These are phyloP conservation scores for Zymoseptoria passerinii DNA, from an alignment of 2,329 filamentous ascomycete species.

Conservation along the genomic window DNA sequence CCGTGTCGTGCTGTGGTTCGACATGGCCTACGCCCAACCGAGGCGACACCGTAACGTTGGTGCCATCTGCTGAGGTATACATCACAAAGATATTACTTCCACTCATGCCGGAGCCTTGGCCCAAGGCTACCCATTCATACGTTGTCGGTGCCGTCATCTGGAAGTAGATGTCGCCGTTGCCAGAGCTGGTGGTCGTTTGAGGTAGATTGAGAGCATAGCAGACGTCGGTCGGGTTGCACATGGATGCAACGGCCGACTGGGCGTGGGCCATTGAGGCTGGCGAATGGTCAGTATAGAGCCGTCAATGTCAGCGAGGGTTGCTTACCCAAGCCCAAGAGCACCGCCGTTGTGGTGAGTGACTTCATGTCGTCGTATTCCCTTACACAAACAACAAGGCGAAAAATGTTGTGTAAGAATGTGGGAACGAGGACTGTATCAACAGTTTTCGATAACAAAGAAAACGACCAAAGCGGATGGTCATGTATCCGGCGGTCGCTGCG, in stretches of 20 bases:
- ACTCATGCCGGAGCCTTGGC: constrained; percentile 47
- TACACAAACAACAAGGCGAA: neutral
- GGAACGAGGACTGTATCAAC: neutral
- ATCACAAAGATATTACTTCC: constrained; percentile 52
- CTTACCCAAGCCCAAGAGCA: constrained; percentile 9
- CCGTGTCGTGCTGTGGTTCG: constrained; percentile 36
- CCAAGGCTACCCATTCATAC: constrained; percentile 49
- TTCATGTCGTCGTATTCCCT: constrained; percentile 5
- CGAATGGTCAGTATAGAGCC: neutral
- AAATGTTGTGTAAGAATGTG: neutral
- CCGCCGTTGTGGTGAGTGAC: neutral
- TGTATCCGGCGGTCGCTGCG: neutral
- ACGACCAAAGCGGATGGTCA: neutral
- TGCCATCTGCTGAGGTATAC: constrained; percentile 45
- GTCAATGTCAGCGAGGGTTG: neutral
- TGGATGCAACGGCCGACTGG: constrained; percentile 12
- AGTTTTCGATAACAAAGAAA: neutral
- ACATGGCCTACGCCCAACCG: constrained; percentile 39
- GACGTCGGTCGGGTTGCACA: constrained; percentile 24
- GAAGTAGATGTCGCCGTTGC: constrained; percentile 50
- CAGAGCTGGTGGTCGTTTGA: constrained; percentile 41
- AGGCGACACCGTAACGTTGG: constrained; percentile 51
- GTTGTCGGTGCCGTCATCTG: constrained; percentile 47
- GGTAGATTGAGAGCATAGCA: constrained; percentile 50
- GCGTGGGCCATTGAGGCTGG: constrained; percentile 17